phyloP scores from a whole-genome alignment of 768 basidiomycete species.

The Phlebiopsis flavidoalba region DNA sequence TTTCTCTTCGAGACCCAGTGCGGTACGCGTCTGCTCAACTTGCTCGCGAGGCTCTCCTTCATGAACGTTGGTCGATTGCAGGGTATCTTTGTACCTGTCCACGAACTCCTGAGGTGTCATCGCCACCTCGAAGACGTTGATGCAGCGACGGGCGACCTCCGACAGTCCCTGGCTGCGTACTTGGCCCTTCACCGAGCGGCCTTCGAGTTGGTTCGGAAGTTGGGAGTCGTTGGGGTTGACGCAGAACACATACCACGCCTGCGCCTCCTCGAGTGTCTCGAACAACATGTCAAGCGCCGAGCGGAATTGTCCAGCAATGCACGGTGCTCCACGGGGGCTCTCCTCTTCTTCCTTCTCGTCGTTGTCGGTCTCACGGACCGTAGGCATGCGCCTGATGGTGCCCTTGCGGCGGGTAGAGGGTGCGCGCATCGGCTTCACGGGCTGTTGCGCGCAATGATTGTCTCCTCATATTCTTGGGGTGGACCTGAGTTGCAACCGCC shows the following conservation, averaged over 20 bases:
- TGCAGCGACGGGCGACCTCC: constrained; percentile 67
- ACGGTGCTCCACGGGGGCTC: constrained; percentile 42
- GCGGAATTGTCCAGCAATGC: constrained; percentile 87
- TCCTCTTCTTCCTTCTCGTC: constrained; percentile 50
- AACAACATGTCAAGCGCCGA: constrained; percentile 81
- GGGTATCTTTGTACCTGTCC: constrained; percentile 70
- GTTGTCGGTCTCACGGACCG: constrained; percentile 39
- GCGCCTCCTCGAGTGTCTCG: constrained; percentile 83
- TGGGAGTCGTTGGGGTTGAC: constrained; percentile 95
- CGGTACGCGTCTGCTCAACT: constrained; percentile 52
- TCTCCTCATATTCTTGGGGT: constrained; percentile 91
- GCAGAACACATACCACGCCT: constrained; percentile 90
- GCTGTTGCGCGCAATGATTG: constrained; percentile 94
- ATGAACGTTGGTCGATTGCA: constrained; percentile 50
- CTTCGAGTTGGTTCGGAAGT: constrained; percentile 90
- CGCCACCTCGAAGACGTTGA: constrained; percentile 72
- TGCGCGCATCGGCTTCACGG: constrained; percentile 89
- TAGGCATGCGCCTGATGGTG: constrained; percentile 58
- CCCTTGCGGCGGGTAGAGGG: constrained; percentile 85
- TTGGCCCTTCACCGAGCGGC: constrained; percentile 87
- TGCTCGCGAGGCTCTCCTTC: constrained; percentile 58
- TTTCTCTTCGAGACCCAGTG: constrained; percentile 53
- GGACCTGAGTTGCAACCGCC: constrained; percentile 87
- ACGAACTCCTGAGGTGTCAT: constrained; percentile 87
- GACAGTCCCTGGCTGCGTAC: constrained; percentile 75